phyloP scores from a whole-genome alignment of 1,284 basidiomycete genomes.

The Malassezia obtusa region DNA sequence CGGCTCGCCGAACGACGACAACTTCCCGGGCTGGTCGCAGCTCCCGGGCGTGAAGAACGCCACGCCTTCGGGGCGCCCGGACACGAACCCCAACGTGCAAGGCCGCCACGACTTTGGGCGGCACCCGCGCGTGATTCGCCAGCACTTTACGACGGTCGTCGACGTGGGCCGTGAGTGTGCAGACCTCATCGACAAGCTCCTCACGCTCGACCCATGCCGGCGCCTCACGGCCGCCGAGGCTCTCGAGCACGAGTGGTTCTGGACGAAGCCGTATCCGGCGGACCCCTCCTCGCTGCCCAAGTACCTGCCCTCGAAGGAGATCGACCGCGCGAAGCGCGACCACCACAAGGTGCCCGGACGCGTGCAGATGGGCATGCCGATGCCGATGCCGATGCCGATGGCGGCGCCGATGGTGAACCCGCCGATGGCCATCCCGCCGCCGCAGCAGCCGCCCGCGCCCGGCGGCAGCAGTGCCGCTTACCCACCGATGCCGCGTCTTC shows the following conservation, averaged over 20 bases:
- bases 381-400: not conserved
- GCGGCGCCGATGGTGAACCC: not conserved
- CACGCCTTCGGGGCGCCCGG: constrained; percentile 33
- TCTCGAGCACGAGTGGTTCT: constrained; percentile 43
- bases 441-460: not conserved
- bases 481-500: constrained; percentile 15
- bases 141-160: constrained; percentile 24
- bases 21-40: constrained; percentile 66
- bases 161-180: constrained; percentile 31
- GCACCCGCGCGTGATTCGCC: constrained; percentile 23
- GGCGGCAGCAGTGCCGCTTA: not conserved
- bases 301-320: constrained; percentile 42
- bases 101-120: constrained; percentile 37
- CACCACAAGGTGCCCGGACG: constrained; percentile 13
- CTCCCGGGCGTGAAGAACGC: constrained; percentile 46
- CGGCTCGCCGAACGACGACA: constrained; percentile 66
- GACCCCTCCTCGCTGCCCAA: constrained; percentile 40
- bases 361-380: not conserved
- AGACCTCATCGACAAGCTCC: constrained; percentile 40
- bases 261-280: constrained; percentile 38
- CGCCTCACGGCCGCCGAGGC: constrained; percentile 39
- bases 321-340: constrained; percentile 31
- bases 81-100: constrained; percentile 24
- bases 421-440: not conserved
- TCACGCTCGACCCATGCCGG: constrained; percentile 39